Conservation (phyloP, 2,329 filamentous ascomycete genomes). For the Chalara sp. region DNA sequence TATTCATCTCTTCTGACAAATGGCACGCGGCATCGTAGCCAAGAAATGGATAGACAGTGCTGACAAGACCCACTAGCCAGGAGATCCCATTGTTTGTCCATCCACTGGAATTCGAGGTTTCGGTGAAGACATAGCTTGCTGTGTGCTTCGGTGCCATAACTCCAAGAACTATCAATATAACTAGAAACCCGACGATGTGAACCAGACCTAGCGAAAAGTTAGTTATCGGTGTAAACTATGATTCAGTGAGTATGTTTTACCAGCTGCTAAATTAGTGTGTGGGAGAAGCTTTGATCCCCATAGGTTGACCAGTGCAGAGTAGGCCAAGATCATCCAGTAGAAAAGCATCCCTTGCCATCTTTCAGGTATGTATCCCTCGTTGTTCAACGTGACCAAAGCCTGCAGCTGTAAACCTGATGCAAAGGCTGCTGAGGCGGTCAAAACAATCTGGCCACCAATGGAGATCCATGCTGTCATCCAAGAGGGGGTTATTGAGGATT, state of each 20-base stretch:
- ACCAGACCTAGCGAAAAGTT: conserved; percentile 8
- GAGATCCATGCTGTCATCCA: conserved; percentile 40
- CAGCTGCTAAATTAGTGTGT: conserved; percentile 28
- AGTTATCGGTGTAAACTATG: neutral
- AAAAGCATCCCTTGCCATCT: conserved; percentile 40
- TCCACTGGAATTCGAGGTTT: conserved; percentile 38
- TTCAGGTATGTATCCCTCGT: conserved; percentile 32
- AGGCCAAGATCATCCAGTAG: conserved; percentile 37
- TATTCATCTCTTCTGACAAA: conserved; percentile 41
- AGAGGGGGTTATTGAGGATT: conserved; percentile 29
- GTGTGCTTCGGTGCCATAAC: conserved; percentile 37
- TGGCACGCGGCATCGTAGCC: conserved; percentile 40
- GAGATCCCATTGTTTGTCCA: conserved; percentile 38
- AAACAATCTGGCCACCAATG: conserved; percentile 37
- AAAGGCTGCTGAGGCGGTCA: conserved; percentile 41
- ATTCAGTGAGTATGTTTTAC: conserved; percentile 15
- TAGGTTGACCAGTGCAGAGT: conserved; percentile 20
- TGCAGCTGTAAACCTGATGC: conserved; percentile 38
- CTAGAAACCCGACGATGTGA: conserved; percentile 32
- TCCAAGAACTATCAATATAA: conserved; percentile 31
- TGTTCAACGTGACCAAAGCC: conserved; percentile 36
- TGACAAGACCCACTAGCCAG: conserved; percentile 40
- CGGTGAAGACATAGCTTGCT: conserved; percentile 36
- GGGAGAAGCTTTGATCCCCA: conserved; percentile 24
- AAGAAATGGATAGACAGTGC: conserved; percentile 31